Evolutionary conservation across 2,329 filamentous ascomycete genomes (phyloP), one percentile per base, ranked within the genome.

Genomic region (Nigrospora sphaerica): DNA sequence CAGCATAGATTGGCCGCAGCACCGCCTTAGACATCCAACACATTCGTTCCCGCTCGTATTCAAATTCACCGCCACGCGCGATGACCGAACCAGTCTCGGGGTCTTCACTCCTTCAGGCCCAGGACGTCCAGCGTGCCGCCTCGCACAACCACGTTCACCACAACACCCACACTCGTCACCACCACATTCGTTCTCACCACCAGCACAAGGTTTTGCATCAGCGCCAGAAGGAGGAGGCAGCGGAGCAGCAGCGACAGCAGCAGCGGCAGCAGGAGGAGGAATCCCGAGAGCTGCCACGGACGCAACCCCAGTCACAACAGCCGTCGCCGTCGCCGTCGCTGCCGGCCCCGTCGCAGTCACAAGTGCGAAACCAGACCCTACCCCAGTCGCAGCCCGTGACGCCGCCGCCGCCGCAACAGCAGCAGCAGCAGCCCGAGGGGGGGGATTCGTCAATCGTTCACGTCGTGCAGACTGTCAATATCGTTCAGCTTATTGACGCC

Each of bases 381-480:
- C 23, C 23, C 23, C 23, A 28, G 23, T 28, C 23, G 10, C 23
- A 28, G 7, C 23, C 23, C 23, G 23, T 28, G 23, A 28, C 23
- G 18, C 14, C 47, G 37, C 40, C 40, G 23, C 36, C 52, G 46
- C 42, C 47, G 41, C 42, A 44, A 44, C n/a, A 42, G 12, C 32
- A 46, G 39, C n/a, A 36, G 38, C 32, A 43, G 32, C 23, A 32
- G 31, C 18, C 16, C 2, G n/a, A 28, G 16, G 44, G 50, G 48
- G 49, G 52, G 52, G 57, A 58, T 47, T 51, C 59, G 41, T 59
- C 63, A 18, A 48, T 57, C 42, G 62, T 66, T 54, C 62, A 75
- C 55, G 73, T 81, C 55, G 65, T 78, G 45, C 69, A 78, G 60
- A 80, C 77, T 54, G 62, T 81, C 52, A 77, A 75, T 23, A 65